Evolutionary conservation across 2,329 filamentous ascomycete genomes (phyloP), one percentile per base, ranked within the genome.

Genomic region (Simplicillium aogashimaense): DNA sequence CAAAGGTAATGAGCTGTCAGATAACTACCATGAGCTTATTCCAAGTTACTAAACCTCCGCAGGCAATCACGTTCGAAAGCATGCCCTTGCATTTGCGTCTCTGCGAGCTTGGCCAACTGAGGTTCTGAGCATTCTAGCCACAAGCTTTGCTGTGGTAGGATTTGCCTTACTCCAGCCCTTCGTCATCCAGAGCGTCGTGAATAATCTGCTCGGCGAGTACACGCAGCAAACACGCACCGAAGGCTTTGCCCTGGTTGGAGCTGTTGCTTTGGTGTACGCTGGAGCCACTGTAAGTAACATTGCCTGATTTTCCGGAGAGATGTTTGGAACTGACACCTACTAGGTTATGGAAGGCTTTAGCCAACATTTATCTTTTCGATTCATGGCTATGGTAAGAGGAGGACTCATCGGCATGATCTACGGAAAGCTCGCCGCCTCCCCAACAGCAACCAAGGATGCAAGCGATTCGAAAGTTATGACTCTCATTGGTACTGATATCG

Each of bases 401-500:
- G 41, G 41, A n/a, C 37, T 43, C 2, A 43, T 43, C 15, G 14
- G 5, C 11, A 13, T 14, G 18, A 43, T 43, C 29, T 40, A 14
- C 15, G 35, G 18, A 13, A 43, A 43, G 25, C 15, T 43, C 13
- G 36, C 5, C 29, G 29, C 9, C 16, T 29, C 29, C 9, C 29
- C 15, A 7, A 33, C 37, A 18, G 25, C 7, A 6, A 29, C 35
- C 7, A 16, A 34, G 11, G 29, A 35, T 15, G 32, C 8, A 14
- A 14, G 37, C 14, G 37, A 18, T 35, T 43, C 41, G 16, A 8
- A 37, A 10, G 14, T 29, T 18, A 37, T 43, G 16, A 43, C 41
- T 14, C 20, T 43, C 15, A 40, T 43, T 15, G 41, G 28, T 30
- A 16, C 41, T 11, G 41, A 43, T 37, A 37, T 40, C 13, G 41